Evolutionary conservation across 192 early-diverging fungal genomes (phyloP), one percentile per base, ranked within the genome.

Genomic region (Podila horticola): DNA sequence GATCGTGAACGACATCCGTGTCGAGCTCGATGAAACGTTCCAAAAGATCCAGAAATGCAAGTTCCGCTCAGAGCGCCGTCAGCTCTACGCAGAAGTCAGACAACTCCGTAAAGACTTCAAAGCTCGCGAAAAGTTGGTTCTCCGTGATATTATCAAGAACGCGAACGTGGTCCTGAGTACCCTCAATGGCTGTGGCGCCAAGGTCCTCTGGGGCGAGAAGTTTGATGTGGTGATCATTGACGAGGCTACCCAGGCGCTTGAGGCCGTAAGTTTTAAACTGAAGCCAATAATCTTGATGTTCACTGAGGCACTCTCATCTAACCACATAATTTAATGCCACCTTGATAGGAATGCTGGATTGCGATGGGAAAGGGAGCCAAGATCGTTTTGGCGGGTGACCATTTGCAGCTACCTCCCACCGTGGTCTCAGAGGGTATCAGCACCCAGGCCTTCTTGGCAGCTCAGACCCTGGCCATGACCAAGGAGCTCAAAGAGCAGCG

Each of bases 191-290:
- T 86, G 75, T 75, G 89, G 71, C 17, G 81, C 83, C 20, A 70
- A 84, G 20, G 87, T 68, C 19, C 74, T 95, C 26, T 65, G 82
- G 55, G 83, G 85, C 11, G 72, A 91, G 31, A 72, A 88, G 38
- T 98, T 96, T 81, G 96, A 97, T 74, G 89, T 92, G 0, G 92
- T 95, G 0, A 82, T 98, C 26, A 94, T 98, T 60, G 97, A 98
- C 67, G 97, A 98, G 77, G 94, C 93, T 0, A 92, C 92, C 5
- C 97, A 98, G 74, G 94, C 95, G 6, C 62, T 91, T 22, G 93
- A 94, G 75, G 89, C 85, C 83, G 79, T 58, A 33, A 17, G 65
- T 28, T 12, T 48, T 24, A n/a, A 48, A 65, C 17, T 45, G 3
- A 33, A 71, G 4, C 48, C 11, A 19, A 13, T 36, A 7, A 20